A percentile compares a stretch with the other conserved stretches of the same genome.
Evolutionary conservation across 2,329 filamentous ascomycete genomes (phyloP).

Genomic region (Trichoderma asperellum): DNA sequence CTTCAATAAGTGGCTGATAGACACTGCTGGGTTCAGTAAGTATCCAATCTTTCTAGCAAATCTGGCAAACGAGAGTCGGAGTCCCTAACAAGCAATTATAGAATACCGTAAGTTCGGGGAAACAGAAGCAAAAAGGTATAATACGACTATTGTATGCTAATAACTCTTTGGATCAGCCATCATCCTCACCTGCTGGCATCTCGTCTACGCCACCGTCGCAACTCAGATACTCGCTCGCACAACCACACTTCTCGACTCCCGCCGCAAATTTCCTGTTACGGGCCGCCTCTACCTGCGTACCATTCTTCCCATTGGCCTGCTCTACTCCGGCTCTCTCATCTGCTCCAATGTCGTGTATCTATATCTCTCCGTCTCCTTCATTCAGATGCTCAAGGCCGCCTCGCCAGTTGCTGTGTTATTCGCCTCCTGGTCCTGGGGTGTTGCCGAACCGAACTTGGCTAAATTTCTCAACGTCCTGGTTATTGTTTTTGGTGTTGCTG

Average conservation of each 20-base stretch:
- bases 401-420: conserved; percentile 69
- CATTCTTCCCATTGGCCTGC: conserved; percentile 67
- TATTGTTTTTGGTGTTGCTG: conserved; percentile 56
- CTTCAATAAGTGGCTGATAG: conserved; percentile 90
- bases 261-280: conserved; percentile 65
- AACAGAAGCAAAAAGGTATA: neutral
- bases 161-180: conserved; percentile 45
- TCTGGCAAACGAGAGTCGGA: neutral
- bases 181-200: conserved; percentile 69
- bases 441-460: conserved; percentile 51
- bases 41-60: conserved; percentile 30
- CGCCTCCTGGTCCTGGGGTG: conserved; percentile 63
- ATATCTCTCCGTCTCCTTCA: conserved; percentile 69
- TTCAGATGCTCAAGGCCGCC: conserved; percentile 72
- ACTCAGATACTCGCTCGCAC: conserved; percentile 68
- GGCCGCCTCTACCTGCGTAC: conserved; percentile 63
- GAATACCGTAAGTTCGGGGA: conserved; percentile 34
- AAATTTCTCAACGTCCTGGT: conserved; percentile 54
- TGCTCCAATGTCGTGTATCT: conserved; percentile 71
- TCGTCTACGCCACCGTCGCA: conserved; percentile 66
- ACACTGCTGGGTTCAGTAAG: conserved; percentile 75
- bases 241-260: conserved; percentile 65
- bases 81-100: conserved; percentile 22
- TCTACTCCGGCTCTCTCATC: conserved; percentile 68
- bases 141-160: neutral